Base-by-base conservation (phyloP, 306 rosid species). In the Prunus mira region DNA sequence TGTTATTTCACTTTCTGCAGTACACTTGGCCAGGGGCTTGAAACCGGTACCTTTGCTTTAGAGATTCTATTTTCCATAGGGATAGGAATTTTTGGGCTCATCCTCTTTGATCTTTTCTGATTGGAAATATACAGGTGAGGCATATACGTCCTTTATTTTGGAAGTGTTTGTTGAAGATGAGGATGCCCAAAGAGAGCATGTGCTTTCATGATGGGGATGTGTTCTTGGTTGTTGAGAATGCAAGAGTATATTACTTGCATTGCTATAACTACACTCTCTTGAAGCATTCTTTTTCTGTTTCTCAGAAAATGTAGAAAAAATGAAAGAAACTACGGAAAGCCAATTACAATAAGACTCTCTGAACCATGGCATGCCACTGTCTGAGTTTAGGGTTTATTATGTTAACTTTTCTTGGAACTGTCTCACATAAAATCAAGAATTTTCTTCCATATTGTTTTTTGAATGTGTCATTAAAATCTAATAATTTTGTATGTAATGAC, bases 11-110 rank as follows among this genome's bases (percentile, higher is more conserved):
- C 47, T 65, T 83, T 78, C 24, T 62, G 78, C 92, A 90, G 98
- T 82, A 93, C 98, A 50, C 97, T 93, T 77, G 98, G 96, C 57
- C 96, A 92, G 81, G 96, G 97, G 70, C 24, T 95, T 81, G 84
- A 78, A 56, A 95, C 97, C 14, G 88, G 96, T 81, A 83, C 96
- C 60, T 92, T 84, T 66, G 80, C 89, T 51, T 83, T 86, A 77
- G 98, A 92, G 86, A 86, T 89, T 74, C 19, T 87, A 79, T 92
- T 95, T 78, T 95, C 96, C 69, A 89, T 95, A 73, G 78, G 81
- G 15, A 90, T 95, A 72, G 90, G 90, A 73, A 82, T 88, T 66
- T 65, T 81, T 72, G 93, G 97, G 38, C 96, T 92, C 65, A 43
- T 90, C 81, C 95, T 92, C 52, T 90, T 95, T 78, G 85, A 0